phyloP scores from a whole-genome alignment of 176 grass and related monocot genomes.

The Eleusine coracana region DNA sequence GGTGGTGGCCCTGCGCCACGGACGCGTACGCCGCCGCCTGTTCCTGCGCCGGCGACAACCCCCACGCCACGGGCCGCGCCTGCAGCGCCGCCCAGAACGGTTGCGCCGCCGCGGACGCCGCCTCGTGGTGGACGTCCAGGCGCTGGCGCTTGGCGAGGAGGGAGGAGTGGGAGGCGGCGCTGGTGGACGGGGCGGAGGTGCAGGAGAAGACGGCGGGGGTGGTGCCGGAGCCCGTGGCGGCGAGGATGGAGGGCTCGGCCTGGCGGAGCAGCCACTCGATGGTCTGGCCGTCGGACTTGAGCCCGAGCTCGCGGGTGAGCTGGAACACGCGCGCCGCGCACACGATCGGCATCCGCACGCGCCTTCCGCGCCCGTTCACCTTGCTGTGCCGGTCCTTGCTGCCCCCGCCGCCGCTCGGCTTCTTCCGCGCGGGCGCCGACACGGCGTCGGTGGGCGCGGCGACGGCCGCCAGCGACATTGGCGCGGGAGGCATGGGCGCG shows the following conservation, averaged over 20 bases:
- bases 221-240: slow-evolving; percentile 83
- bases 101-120: neutral
- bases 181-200: slow-evolving; percentile 49
- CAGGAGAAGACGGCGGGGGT: slow-evolving; percentile 76
- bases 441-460: neutral
- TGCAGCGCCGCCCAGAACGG: slow-evolving; percentile 58
- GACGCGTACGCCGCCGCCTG: slow-evolving; percentile 63
- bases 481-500: slow-evolving; percentile 11
- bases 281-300: slow-evolving; percentile 95
- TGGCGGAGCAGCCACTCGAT: slow-evolving; percentile 94
- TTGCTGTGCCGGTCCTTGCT: slow-evolving; percentile 93
- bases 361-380: slow-evolving; percentile 86
- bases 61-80: slow-evolving; percentile 47
- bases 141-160: slow-evolving; percentile 53
- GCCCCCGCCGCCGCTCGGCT: slow-evolving; percentile 27
- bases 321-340: slow-evolving; percentile 96
- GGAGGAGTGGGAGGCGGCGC: neutral
- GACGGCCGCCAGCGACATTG: slow-evolving; percentile 2
- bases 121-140: slow-evolving; percentile 32
- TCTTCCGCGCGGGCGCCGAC: slow-evolving; percentile 13
- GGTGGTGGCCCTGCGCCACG: slow-evolving; percentile 57
- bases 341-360: slow-evolving; percentile 96
- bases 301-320: slow-evolving; percentile 88
- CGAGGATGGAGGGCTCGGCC: slow-evolving; percentile 93
- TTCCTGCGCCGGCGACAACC: slow-evolving; percentile 47